Evolutionary conservation across 139 green algal genomes (phyloP), one percentile per base, ranked within the genome.

Genomic region (Mesotaenium endlicherianum): DNA sequence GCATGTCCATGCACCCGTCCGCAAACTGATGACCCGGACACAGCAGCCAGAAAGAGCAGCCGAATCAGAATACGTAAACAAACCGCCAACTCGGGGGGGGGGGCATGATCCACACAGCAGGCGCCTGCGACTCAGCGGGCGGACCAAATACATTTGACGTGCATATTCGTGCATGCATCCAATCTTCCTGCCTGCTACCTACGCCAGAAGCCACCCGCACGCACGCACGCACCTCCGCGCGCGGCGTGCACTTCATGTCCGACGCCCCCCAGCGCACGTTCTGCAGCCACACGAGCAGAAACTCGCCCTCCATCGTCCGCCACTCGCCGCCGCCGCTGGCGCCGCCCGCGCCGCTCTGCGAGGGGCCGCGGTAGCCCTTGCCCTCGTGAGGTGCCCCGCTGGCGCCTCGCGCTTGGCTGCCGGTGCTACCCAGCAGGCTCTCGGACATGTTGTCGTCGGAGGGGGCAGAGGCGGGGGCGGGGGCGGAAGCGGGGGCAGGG

Each of bases 1-100:
- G n/a, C 36, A 83, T 4, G 11, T 83, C 76, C 16, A 83, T 43
- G 53, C 55, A 83, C 57, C 76, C 76, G 43, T 83, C 76, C 34
- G 76, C 41, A 3, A 83, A 14, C 55, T 83, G 76, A n/a, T n/a
- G n/a, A n/a, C n/a, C n/a, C n/a, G n/a, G n/a, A n/a, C n/a, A n/a
- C n/a, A 17, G 2, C 2, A 38, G 55, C 3, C n/a, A 50, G 38
- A 30, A 6, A 17, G 3, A 38, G 3, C 31, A 30, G 3, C 1
- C 3, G 55, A 67, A 30, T 39, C 11, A 67, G 55, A 67, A 3
- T 39, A 30, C 3, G 55, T 5, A 30, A 30, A 30, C n/a, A 1
- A 30, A 30, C n/a, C 2, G 3, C n/a, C n/a, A 67, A 30, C n/a
- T 1, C 3, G 55, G 5, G 3, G 14, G 5, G 3, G 3, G 14